Evolutionary conservation across 2,329 filamentous ascomycete species (phyloP), one percentile per base, ranked within the genome.

Genomic region (Furcasterigmium sp.): DNA sequence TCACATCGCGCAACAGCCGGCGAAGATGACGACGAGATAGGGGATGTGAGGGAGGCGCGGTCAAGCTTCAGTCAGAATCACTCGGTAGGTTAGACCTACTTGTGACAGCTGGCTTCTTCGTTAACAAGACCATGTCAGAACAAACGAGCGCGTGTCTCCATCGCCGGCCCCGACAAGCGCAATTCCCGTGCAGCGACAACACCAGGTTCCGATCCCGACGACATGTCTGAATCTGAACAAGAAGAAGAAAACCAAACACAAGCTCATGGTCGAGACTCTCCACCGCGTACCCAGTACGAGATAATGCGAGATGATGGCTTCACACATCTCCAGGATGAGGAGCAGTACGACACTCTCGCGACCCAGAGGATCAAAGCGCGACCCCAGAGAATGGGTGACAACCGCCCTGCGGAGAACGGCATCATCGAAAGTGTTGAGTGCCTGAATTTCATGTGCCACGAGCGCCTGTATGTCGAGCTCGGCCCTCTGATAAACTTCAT

Each of bases 401-500:
- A 95, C 53, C 73, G 80, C 30, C 78, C 85, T 2, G 84, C 88
- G 1, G 85, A 94, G 30, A 84, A 87, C 53, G 91, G 89, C 2
- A 91, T 97, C 43, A 85, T 97, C 37, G 85, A 95, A 61, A 84
- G 84, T 49, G 85, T 97, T 43, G 85, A 82, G 29, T 94, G 90
- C 61, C 78, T 82, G 54, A 96, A 96, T 61, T 97, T 97, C 65
- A 97, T 97, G 93, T 97, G 91, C 57, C 93, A 98, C 61, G 73
- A 82, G 36, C 82, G 84, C 43, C 76, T 97, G 15, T 80, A 85
- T 35, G 86, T 95, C 46, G 78, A 85, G 44, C 73, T 98, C n/a
- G 93, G 93, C 0, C 93, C 93, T 1, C 71, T 96, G 29, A 94
- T 98, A 63, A 98, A 98, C 64, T 98, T 98, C 65, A 91, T 98